Percentiles rank a stretch among this genome's conserved stretches.
Evolutionary conservation across 768 basidiomycete genomes (phyloP).

Genomic region (Naematelia aurantialba): DNA sequence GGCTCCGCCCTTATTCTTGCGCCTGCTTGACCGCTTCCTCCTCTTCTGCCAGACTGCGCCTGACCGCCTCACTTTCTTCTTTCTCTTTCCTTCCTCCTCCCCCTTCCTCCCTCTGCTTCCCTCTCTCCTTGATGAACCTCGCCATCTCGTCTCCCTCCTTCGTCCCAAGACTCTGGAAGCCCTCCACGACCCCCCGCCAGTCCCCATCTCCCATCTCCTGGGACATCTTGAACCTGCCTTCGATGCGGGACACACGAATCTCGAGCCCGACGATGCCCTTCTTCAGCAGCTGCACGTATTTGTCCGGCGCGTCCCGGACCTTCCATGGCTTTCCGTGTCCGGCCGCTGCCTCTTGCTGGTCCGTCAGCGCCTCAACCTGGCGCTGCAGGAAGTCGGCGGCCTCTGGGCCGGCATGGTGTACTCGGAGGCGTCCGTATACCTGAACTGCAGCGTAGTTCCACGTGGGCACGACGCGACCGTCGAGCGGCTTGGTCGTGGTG

Average conservation of each 20-base stretch:
- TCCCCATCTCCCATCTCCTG: constrained; percentile 44
- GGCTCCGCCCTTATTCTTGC: not conserved
- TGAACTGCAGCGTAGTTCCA: constrained; percentile 50
- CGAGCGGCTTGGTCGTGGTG: constrained; percentile 41
- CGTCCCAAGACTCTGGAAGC: constrained; percentile 29
- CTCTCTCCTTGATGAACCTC: constrained; percentile 8
- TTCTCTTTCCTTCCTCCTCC: not conserved
- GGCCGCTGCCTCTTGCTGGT: constrained; percentile 13
- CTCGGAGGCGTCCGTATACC: constrained; percentile 41
- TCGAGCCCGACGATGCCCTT: constrained; percentile 48
- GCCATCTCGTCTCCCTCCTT: not conserved
- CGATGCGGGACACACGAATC: constrained; percentile 41
- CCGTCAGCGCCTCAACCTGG: constrained; percentile 41
- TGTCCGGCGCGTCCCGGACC: constrained; percentile 41
- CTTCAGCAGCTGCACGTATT: constrained; percentile 43
- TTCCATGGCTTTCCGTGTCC: constrained; percentile 28
- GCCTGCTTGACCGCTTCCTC: not conserved
- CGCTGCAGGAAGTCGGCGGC: constrained; percentile 31
- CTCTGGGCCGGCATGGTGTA: constrained; percentile 21
- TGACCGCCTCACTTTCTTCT: constrained; percentile 2
- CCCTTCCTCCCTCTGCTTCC: constrained; percentile 9
- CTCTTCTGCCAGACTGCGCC: not conserved
- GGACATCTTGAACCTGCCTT: constrained; percentile 47
- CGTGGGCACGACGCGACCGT: constrained; percentile 50
- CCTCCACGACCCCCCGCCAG: constrained; percentile 45